Percentiles rank a stretch among this genome's conserved stretches.
These are phyloP conservation scores for Zygotorulaspora sp. DNA, from an alignment of 805 yeast species.

Conservation along the genomic window DNA sequence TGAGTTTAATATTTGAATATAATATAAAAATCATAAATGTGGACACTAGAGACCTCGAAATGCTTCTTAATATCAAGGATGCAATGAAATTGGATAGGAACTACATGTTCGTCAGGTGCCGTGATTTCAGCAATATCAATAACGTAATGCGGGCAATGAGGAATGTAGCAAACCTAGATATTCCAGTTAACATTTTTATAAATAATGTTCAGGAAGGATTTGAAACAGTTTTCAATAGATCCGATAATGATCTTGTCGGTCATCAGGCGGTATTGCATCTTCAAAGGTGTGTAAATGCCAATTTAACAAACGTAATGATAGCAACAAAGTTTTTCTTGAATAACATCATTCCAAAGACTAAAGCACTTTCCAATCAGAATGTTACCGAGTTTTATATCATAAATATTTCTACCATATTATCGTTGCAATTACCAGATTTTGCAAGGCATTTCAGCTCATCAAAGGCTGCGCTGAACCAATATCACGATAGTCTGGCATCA, in stretches of 20 bases:
- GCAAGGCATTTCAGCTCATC: slow-evolving; percentile 15
- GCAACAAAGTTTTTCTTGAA: slow-evolving; percentile 20
- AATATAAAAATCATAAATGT: slow-evolving; percentile 16
- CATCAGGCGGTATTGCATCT: slow-evolving; percentile 10
- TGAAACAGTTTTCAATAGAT: slow-evolving; percentile 4
- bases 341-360: slow-evolving; percentile 12
- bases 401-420: slow-evolving; percentile 14
- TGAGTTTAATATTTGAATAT: slow-evolving; percentile 7
- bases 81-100: slow-evolving; percentile 1
- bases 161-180: slow-evolving; percentile 5
- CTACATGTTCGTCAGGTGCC: slow-evolving; percentile 12
- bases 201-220: slow-evolving; percentile 22
- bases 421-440: slow-evolving; percentile 4
- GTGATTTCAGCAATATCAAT: slow-evolving; percentile 9
- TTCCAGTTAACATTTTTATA: slow-evolving; percentile 15
- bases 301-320: slow-evolving; percentile 24
- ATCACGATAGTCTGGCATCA: slow-evolving; percentile 26
- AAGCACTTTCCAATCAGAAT: background rate
- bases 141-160: slow-evolving; percentile 9
- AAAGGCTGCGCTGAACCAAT: slow-evolving; percentile 25
- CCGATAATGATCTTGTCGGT: background rate
- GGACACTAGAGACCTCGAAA: slow-evolving; percentile 12
- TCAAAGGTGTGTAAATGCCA: slow-evolving; percentile 14
- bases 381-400: slow-evolving; percentile 17
- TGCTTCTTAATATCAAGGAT: background rate